Percentiles rank a stretch among this genome's conserved stretches.
Conservation (phyloP, 768 basidiomycete species). For the Naganishia randhawae region DNA sequence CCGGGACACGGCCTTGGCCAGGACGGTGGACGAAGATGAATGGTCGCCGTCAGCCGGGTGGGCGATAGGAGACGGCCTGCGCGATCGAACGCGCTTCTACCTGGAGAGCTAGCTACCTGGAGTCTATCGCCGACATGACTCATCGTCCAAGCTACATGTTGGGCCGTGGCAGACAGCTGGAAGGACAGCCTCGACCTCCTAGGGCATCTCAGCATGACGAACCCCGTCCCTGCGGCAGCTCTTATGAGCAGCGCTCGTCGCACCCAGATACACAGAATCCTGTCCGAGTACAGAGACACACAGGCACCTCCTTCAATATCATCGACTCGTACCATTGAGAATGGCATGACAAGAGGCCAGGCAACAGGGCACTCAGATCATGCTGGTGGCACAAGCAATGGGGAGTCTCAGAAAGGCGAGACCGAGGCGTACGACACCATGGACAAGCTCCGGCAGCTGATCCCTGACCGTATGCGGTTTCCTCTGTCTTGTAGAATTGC, state of each 20-base stretch:
- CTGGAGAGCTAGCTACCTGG: background rate
- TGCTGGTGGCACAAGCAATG: background rate
- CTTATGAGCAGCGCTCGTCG: background rate
- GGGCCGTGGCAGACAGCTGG: background rate
- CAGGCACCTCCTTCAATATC: background rate
- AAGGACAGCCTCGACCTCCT: background rate
- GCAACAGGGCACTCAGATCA: background rate
- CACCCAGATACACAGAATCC: conserved; percentile 8
- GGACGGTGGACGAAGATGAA: too few relatives aligned
- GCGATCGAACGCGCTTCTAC: conserved; percentile 20
- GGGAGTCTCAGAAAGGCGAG: background rate
- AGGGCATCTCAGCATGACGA: background rate
- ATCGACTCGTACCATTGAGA: background rate
- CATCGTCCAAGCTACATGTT: background rate
- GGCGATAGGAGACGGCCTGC: conserved; percentile 14
- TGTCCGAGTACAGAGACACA: conserved; percentile 10
- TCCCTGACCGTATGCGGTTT: conserved; percentile 11
- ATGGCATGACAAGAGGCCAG: background rate
- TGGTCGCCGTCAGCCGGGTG: conserved; percentile 16
- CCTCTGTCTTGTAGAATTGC: background rate
- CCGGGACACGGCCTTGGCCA: too few relatives aligned
- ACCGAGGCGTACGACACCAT: conserved; percentile 1
- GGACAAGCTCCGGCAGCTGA: conserved; percentile 18
- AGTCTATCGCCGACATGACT: conserved; percentile 14
- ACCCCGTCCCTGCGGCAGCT: background rate